Conservation (phyloP, 139 green algal genomes). For the Volvox reticuliferus region DNA sequence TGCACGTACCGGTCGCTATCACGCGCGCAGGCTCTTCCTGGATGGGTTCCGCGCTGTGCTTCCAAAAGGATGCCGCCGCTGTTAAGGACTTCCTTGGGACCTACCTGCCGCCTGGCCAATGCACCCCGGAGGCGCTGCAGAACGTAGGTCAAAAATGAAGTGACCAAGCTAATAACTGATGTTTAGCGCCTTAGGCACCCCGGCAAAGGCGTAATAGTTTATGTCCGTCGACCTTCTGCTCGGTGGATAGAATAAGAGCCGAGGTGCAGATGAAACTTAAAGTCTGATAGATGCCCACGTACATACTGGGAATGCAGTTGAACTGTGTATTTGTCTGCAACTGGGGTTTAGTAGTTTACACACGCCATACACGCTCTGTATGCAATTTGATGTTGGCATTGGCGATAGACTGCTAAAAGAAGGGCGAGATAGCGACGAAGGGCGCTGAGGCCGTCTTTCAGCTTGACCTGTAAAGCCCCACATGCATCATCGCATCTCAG, state of each 20-base stretch:
- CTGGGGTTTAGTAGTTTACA: neutral
- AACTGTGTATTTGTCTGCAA: neutral
- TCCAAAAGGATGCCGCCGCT: neutral
- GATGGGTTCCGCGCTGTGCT: conserved; percentile 2
- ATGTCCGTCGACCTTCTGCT: neutral
- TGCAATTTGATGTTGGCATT: too few species aligned
- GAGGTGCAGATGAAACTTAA: too few species aligned
- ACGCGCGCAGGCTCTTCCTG: conserved; percentile 9
- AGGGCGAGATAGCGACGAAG: too few species aligned
- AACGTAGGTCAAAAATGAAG: neutral
- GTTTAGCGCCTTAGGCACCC: too few species aligned
- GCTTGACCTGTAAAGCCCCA: too few species aligned
- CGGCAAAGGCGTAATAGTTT: too few species aligned
- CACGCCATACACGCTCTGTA: too few species aligned
- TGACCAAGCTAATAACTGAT: neutral
- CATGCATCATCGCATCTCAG: neutral
- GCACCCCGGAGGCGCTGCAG: neutral
- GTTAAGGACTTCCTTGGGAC: conserved; percentile 13
- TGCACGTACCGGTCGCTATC: too few species aligned
- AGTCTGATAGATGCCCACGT: too few species aligned
- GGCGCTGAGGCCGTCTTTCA: too few species aligned
- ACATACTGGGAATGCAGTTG: neutral
- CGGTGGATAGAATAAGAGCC: too few species aligned
- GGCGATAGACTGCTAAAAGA: too few species aligned
- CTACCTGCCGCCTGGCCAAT: conserved; percentile 2